Base-by-base conservation (phyloP, 495 filamentous ascomycete species). In the Hypomontagnella monticulosa region DNA sequence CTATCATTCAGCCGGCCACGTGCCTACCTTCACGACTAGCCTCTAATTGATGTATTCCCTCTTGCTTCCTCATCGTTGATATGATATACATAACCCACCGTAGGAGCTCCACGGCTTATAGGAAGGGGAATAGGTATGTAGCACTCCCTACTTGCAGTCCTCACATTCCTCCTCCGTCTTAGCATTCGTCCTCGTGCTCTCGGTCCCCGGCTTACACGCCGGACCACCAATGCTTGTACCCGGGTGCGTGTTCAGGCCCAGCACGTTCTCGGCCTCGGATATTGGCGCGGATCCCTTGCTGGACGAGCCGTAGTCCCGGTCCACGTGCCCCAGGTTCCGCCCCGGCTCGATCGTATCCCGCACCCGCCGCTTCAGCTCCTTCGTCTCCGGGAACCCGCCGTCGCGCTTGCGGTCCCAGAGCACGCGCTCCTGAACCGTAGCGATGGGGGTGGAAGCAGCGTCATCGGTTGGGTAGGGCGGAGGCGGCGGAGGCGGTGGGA, bases 321-420 rank as follows among this genome's bases (percentile, higher is more conserved):
- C 91, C 2, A 92, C 88, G 81, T 99, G 95, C 1, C 95, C 95
- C 57, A 98, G 75, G 73, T 92, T 83, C 61, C 89, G 81, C 0
- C 74, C 76, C 0, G 95, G 95, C 53, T 93, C 85, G 63, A 97
- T 88, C 36, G 91, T 81, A 80, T 97, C 89, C 43, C 95, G 80
- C 4, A 99, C 89, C n/a, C 87, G 82, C 15, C 90, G 84, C 76
- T 99, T 98, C n/a, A 98, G 86, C 57, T 90, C 83, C 75, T 96
- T 95, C 9, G 90, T 90, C 75, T 96, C 91, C 57, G 95, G 95
- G 78, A 99, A 99, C 0, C 95, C 95, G 27, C 92, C 91, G 72
- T 97, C 87, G 4, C 69, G 66, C 76, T 96, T 97, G 56, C 94
- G 85, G 80, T 97, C 93, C 95, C 95, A 99, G 19, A 99, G 77